Evolutionary conservation across 768 basidiomycete species (phyloP), one percentile per base, ranked within the genome.

Genomic region (Thelephora aurantiotincta): DNA sequence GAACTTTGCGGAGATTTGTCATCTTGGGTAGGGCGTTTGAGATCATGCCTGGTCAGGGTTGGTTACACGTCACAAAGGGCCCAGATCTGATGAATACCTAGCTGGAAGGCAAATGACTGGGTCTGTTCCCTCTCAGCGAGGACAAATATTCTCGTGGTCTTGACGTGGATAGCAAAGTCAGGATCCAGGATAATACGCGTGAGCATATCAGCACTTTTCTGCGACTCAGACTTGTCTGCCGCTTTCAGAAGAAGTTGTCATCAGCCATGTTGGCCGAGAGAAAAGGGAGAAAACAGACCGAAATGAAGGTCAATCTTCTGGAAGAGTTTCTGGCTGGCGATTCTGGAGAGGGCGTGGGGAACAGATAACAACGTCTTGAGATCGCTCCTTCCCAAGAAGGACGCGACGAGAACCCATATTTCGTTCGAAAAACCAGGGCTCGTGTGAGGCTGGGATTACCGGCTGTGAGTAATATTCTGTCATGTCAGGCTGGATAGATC

Each of bases 381-480:
- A 58, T 85, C 82, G 9, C 71, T 71, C 16, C 73, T 69, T 0
- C 80, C 76, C 5, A 85, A 69, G 54, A 69, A 77, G 5, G 69
- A 62, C 0, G 75, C 80, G 35, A 85, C 76, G 57, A 82, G 75
- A 33, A 77, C 68, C 82, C 82, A 85, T 45, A 84, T 74, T 62
- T 85, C 82, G 5, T 67, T 66, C 3, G 81, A 82, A 54, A 84
- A 74, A 16, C 70, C 69, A 35, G 73, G 74, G 14, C 67, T 71
- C 44, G 66, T 67, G 23, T 63, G 58, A 7, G 71, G 69, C 13
- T 71, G 62, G 35, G 26, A 30, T 14, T 18, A 22, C 38, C 45
- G 20, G 43, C 48, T 41, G 38, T 38, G 37, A 48, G 43, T 44
- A 37, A 26, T 9, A 37, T 48, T 35, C n/a, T 55, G 33, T 26